Conservation (phyloP, 2,329 filamentous ascomycete genomes). For the Calonectria henricotiae region DNA sequence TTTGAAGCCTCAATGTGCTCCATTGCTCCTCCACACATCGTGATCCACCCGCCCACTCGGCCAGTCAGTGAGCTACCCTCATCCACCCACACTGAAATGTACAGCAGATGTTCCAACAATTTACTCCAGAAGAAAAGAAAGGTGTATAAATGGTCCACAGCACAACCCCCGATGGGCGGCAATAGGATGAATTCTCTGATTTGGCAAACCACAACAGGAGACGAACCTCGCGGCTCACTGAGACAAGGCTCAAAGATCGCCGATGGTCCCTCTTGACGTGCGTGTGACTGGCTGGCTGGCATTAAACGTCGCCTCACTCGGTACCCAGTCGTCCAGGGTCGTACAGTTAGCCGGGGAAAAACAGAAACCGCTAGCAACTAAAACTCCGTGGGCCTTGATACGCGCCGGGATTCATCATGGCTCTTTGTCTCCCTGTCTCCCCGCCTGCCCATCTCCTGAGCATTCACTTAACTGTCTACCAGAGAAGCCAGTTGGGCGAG, state of each 20-base stretch:
- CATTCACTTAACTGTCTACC: neutral
- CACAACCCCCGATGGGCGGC: neutral
- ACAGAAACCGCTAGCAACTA: neutral
- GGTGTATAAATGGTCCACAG: neutral
- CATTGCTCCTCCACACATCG: constrained; percentile 30
- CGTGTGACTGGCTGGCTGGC: constrained; percentile 15
- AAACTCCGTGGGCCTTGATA: neutral
- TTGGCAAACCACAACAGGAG: neutral
- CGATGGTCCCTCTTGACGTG: constrained; percentile 8
- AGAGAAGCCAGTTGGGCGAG: neutral
- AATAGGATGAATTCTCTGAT: neutral
- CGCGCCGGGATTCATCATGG: neutral
- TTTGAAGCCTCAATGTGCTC: constrained; percentile 27
- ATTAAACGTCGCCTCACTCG: constrained; percentile 15
- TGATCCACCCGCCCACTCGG: constrained; percentile 28
- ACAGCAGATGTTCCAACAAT: neutral
- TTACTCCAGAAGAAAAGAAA: neutral
- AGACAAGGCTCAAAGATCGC: neutral
- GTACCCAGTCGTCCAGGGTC: constrained; percentile 6
- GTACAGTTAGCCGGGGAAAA: constrained; percentile 4
- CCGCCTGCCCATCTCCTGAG: neutral
- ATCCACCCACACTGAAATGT: constrained; percentile 12
- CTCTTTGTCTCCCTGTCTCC: neutral
- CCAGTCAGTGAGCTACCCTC: constrained; percentile 6
- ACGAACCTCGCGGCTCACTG: neutral